Percentiles rank a stretch among this genome's conserved stretches.
Evolutionary conservation across 2,329 filamentous ascomycete genomes (phyloP).

Genomic region (Colletotrichum tabaci): DNA sequence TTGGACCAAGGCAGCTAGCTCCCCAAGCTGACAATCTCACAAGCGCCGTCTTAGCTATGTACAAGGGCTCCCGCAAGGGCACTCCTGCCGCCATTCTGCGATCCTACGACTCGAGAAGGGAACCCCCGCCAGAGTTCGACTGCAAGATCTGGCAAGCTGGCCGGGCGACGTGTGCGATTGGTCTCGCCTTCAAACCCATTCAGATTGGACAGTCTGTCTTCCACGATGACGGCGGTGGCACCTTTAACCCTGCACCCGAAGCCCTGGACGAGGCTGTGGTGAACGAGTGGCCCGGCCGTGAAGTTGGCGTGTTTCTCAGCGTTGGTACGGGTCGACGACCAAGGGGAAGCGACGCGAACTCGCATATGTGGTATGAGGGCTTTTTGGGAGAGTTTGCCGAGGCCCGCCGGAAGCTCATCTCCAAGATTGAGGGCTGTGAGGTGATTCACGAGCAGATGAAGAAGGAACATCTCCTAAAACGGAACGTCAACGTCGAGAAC

Average conservation of each 20-base stretch:
- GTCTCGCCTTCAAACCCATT: constrained; percentile 95
- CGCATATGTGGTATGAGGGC: constrained; percentile 91
- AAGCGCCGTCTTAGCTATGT: constrained; percentile 91
- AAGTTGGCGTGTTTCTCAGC: constrained; percentile 92
- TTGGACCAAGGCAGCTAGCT: too few relatives aligned
- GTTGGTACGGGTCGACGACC: constrained; percentile 93
- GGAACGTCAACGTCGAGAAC: constrained; percentile 87
- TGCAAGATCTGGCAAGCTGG: constrained; percentile 98
- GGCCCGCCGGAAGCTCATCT: constrained; percentile 84
- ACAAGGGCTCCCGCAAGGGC: constrained; percentile 83
- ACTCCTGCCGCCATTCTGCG: constrained; percentile 82
- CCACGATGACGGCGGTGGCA: constrained; percentile 91
- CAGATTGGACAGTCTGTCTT: constrained; percentile 94
- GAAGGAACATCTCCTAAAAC: constrained; percentile 80
- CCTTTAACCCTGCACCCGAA: constrained; percentile 90
- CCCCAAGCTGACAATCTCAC: constrained; percentile 10
- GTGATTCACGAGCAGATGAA: constrained; percentile 90
- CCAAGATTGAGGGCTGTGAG: constrained; percentile 97
- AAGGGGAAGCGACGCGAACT: constrained; percentile 75
- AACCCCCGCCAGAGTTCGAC: constrained; percentile 90
- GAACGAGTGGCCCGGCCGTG: constrained; percentile 95
- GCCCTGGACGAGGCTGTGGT: constrained; percentile 90
- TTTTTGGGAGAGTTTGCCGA: constrained; percentile 95
- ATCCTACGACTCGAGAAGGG: constrained; percentile 95
- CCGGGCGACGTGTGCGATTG: constrained; percentile 91